Conservation (phyloP, 2,329 filamentous ascomycete species). For the Penicillium frequentans region DNA sequence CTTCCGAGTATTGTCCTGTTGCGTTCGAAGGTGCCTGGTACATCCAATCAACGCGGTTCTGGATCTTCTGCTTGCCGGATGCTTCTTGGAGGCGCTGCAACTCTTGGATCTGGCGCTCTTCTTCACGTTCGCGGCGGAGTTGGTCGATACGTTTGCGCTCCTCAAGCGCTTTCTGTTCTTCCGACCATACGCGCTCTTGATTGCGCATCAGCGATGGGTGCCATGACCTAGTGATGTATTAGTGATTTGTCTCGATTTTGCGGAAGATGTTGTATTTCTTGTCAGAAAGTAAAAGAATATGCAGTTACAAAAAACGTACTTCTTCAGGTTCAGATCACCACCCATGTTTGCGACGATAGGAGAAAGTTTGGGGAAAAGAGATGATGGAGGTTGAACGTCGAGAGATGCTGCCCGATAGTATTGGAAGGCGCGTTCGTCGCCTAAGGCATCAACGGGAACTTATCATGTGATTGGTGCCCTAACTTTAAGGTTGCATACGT, state of each 20-base stretch:
- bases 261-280: background rate
- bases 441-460: background rate
- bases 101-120: constrained; percentile 90
- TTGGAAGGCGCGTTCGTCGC: constrained; percentile 2
- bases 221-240: constrained; percentile 63
- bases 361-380: background rate
- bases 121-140: constrained; percentile 86
- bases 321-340: constrained; percentile 93
- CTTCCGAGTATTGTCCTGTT: constrained; percentile 71
- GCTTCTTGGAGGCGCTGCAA: constrained; percentile 86
- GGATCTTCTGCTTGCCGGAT: constrained; percentile 75
- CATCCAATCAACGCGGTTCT: constrained; percentile 96
- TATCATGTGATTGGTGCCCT: constrained; percentile 6
- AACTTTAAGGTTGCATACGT: background rate
- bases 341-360: constrained; percentile 64
- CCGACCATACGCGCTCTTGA: constrained; percentile 84
- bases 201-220: constrained; percentile 90
- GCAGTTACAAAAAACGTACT: constrained; percentile 46
- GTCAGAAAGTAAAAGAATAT: background rate
- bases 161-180: constrained; percentile 87
- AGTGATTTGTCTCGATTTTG: constrained; percentile 1
- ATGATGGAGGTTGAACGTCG: constrained; percentile 1
- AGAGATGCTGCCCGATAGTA: constrained; percentile 4
- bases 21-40: constrained; percentile 82
- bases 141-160: constrained; percentile 94